Percentiles rank a stretch among this genome's conserved stretches.
These are phyloP conservation scores for Panicum hallii DNA, from an alignment of 202 grass and related monocot genomes.

Conservation along the genomic window DNA sequence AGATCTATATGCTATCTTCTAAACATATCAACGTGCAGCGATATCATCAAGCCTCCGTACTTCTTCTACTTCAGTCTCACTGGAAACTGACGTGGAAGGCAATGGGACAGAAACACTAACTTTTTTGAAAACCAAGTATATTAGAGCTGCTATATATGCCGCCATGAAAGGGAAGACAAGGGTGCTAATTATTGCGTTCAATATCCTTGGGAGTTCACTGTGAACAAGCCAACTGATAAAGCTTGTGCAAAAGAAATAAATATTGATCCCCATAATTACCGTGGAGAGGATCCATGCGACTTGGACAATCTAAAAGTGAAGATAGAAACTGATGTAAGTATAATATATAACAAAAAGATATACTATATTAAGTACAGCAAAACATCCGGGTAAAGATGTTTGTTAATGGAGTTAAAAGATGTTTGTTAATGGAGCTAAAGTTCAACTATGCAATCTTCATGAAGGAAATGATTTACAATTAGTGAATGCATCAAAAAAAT, in stretches of 20 bases:
- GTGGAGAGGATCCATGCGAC: slow-evolving; percentile 62
- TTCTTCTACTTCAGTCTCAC: slow-evolving; percentile 41
- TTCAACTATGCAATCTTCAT: background rate
- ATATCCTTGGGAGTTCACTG: slow-evolving; percentile 58
- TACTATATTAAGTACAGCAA: background rate
- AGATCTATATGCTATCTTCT: background rate
- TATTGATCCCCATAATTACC: slow-evolving; percentile 71
- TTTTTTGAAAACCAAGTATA: slow-evolving; percentile 73
- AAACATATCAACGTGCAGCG: slow-evolving; percentile 2
- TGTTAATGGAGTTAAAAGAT: background rate
- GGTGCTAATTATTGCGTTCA: slow-evolving; percentile 59
- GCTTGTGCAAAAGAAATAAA: slow-evolving; percentile 80
- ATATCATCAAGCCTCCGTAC: slow-evolving; percentile 10
- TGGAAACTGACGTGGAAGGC: slow-evolving; percentile 27
- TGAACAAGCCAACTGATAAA: slow-evolving; percentile 75
- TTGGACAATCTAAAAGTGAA: slow-evolving; percentile 61
- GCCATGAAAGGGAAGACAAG: slow-evolving; percentile 84
- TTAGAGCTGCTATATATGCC: slow-evolving; percentile 60
- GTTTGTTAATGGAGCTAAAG: background rate
- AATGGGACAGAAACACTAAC: slow-evolving; percentile 31
- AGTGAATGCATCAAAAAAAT: background rate
- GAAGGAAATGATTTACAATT: background rate
- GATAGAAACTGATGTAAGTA: background rate
- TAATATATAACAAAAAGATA: background rate
- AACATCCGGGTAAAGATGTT: background rate